Conservation (phyloP, 306 rosid genomes). For the Glycine tomentella region DNA sequence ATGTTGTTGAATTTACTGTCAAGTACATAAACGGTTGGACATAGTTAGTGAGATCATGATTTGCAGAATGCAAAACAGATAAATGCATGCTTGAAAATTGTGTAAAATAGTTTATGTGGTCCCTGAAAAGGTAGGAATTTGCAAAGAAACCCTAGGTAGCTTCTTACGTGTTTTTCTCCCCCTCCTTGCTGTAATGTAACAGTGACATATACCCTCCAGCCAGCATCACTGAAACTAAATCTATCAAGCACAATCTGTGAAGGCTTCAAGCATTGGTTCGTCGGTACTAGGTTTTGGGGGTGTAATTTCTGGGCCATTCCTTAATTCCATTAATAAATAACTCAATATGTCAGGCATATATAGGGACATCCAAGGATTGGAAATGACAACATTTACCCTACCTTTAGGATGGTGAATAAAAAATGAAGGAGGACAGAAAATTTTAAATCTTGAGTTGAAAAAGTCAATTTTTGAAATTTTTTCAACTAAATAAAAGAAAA, state of each 20-base stretch:
- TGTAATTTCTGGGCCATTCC: not conserved
- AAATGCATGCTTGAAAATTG: too few species aligned
- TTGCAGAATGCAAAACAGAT: not conserved
- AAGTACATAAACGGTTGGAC: not conserved
- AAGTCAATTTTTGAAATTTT: too few species aligned
- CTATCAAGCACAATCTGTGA: not conserved
- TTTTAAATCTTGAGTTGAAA: not conserved
- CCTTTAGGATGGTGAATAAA: not conserved
- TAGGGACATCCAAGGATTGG: not conserved
- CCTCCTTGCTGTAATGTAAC: not conserved
- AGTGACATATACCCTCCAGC: not conserved
- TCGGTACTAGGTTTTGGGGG: constrained; percentile 3
- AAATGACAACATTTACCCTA: not conserved
- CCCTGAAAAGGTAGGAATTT: not conserved
- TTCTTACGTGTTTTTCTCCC: not conserved
- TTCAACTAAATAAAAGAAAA: too few species aligned
- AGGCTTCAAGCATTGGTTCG: not conserved
- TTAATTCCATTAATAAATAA: not conserved
- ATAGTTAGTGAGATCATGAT: not conserved
- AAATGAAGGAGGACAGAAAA: not conserved
- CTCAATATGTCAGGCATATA: not conserved
- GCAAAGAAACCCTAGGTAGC: not conserved
- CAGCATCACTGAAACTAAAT: not conserved
- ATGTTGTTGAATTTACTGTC: not conserved
- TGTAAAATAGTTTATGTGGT: not conserved